Evolutionary conservation across 768 basidiomycete genomes (phyloP), one percentile per base, ranked within the genome.

Genomic region (Piloderma croceum): DNA sequence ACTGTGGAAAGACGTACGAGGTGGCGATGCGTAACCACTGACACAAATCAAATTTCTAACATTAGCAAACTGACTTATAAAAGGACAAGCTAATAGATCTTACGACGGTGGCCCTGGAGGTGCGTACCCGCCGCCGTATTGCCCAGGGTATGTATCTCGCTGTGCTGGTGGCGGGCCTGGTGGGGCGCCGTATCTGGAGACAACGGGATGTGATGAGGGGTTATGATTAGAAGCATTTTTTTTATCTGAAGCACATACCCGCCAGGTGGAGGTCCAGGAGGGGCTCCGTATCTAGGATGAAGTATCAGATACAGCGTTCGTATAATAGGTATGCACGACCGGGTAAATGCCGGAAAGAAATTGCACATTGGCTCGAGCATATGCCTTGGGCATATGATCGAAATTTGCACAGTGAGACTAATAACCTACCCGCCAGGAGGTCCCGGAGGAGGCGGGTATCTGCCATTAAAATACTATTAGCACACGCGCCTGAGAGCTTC

Each of bases 141-240:
- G 65, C n/a, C 65, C 71, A 18, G 72, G 72, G 45, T 69, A 64
- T 34, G 52, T 66, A 13, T 50, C 50, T 41, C 58, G 56, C 24
- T 53, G 52, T 17, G 57, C 51, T 23, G 61, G 63, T 15, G 51
- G 50, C 7, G 58, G 57, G 2, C 43, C 43, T 15, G 48, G 48
- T 11, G 49, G 49, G 7, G 12, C 21, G 12, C 43, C 43, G 33
- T 34, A 33, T 10, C 38, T 48, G 15, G 19, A 48, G 48, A 43
- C 41, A 41, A 17, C 27, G 41, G 27, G 27, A 36, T 13, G 37
- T 25, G 24, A 49, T 48, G 31, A 53, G 39, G 22, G 56, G 57
- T 20, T 55, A 48, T 53, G 39, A 21, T 7, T n/a, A 41, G 12
- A 22, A 20, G 10, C n/a, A 24, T 24, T 4, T 13, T 4, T 9